phyloP scores from a whole-genome alignment of 306 rosid species.

The Quillaja saponaria region DNA sequence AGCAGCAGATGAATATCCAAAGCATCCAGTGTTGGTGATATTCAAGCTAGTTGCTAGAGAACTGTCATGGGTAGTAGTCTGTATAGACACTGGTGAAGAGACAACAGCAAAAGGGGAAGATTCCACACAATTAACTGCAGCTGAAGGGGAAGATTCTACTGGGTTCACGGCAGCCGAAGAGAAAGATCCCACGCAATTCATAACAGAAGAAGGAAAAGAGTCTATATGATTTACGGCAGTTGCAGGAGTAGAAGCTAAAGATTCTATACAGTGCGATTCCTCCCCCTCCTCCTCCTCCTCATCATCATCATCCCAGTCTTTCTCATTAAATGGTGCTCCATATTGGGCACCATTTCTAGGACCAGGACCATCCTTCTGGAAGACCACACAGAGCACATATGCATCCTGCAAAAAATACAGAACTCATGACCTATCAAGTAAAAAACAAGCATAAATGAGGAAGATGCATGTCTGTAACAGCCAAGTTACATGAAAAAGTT shows the following conservation, averaged over 20 bases:
- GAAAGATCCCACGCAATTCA: too few species aligned
- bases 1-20: conserved; percentile 32
- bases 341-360: conserved; percentile 69
- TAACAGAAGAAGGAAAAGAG: too few species aligned
- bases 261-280: conserved; percentile 31
- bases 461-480: too few species aligned
- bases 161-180: too few species aligned
- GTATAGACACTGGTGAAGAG: conserved; percentile 17
- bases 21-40: conserved; percentile 21
- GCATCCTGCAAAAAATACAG: conserved; percentile 50
- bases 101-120: conserved; percentile 16
- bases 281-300: conserved; percentile 31
- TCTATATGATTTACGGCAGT: too few species aligned
- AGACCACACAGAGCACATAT: conserved; percentile 63
- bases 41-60: conserved; percentile 30
- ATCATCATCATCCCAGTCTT: conserved; percentile 58
- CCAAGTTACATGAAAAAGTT: too few species aligned
- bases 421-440: too few species aligned
- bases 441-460: too few species aligned
- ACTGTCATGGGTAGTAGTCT: conserved; percentile 11
- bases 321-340: conserved; percentile 62
- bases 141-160: too few species aligned
- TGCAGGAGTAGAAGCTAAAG: too few species aligned
- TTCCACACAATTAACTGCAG: too few species aligned
- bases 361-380: conserved; percentile 68